Evolutionary conservation across 305 asterid genomes (phyloP).

Genomic region (Fraxinus albicans): DNA sequence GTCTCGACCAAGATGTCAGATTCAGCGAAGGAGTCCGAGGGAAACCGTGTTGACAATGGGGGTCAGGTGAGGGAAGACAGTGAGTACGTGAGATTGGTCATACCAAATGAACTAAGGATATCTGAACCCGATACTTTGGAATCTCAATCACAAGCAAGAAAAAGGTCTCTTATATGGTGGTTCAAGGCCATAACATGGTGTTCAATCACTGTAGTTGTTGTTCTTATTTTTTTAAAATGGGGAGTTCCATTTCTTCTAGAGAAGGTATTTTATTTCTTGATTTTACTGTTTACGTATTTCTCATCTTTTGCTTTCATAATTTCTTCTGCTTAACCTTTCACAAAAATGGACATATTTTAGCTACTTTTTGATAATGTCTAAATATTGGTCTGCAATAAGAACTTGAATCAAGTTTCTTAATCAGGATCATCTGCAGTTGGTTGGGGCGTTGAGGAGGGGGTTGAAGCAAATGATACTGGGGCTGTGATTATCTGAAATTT

Average conservation of each 20-base stretch:
- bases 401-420: not conserved
- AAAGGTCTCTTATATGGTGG: constrained; percentile 53
- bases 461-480: not conserved
- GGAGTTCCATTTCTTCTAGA: constrained; percentile 66
- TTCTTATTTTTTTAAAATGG: constrained; percentile 56
- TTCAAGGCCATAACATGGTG: constrained; percentile 51
- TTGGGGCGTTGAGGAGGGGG: not conserved
- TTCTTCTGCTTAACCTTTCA: not conserved
- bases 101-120: constrained; percentile 43
- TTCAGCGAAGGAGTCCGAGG: constrained; percentile 45
- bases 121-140: constrained; percentile 37
- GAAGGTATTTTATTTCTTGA: constrained; percentile 48
- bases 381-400: not conserved
- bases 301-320: not conserved
- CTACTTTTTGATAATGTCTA: not conserved
- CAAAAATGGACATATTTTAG: not conserved
- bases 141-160: constrained; percentile 32
- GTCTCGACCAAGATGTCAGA: constrained; percentile 56
- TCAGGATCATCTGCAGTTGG: not conserved
- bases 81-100: constrained; percentile 73
- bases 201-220: constrained; percentile 31
- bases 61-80: constrained; percentile 54
- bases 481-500: not conserved
- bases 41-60: constrained; percentile 30
- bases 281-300: constrained; percentile 1